These are phyloP conservation scores for Entelexis sorbosivorans DNA, from an alignment of 1,139 yeast species.

Conservation along the genomic window DNA sequence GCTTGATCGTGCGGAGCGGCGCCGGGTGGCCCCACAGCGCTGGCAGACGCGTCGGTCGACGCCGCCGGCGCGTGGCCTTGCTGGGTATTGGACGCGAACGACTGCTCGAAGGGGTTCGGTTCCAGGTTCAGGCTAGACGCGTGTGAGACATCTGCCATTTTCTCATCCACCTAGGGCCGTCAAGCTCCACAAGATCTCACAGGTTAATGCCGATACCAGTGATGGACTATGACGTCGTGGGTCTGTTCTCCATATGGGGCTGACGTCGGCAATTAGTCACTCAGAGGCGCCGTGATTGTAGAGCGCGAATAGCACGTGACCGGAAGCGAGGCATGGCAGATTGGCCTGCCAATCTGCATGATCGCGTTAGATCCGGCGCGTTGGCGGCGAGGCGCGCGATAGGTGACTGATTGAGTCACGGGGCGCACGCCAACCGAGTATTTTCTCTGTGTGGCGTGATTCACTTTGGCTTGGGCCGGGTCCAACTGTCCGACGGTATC, in stretches of 20 bases:
- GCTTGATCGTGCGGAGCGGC: background rate
- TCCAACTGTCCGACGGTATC: no score
- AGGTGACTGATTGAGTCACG: no score
- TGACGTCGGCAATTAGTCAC: background rate
- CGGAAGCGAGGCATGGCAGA: background rate
- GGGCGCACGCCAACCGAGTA: no score
- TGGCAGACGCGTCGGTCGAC: background rate
- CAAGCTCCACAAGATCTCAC: background rate
- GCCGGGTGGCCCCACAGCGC: background rate
- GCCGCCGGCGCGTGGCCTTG: background rate
- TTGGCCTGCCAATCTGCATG: no score
- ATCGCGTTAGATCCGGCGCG: no score
- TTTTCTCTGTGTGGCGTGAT: no score
- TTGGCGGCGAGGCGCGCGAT: no score
- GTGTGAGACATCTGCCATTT: slow-evolving; percentile 15
- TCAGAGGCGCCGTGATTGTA: background rate
- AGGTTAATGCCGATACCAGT: background rate
- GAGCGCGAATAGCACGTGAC: background rate
- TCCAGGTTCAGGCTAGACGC: slow-evolving; percentile 52
- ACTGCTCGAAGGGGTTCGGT: slow-evolving; percentile 90
- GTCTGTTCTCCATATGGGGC: background rate
- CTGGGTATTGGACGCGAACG: slow-evolving; percentile 56
- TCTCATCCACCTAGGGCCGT: background rate
- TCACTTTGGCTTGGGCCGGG: no score
- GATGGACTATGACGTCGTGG: slow-evolving; percentile 4